Base-by-base conservation (phyloP, 192 early-diverging fungal genomes). In the Podila epigama region DNA sequence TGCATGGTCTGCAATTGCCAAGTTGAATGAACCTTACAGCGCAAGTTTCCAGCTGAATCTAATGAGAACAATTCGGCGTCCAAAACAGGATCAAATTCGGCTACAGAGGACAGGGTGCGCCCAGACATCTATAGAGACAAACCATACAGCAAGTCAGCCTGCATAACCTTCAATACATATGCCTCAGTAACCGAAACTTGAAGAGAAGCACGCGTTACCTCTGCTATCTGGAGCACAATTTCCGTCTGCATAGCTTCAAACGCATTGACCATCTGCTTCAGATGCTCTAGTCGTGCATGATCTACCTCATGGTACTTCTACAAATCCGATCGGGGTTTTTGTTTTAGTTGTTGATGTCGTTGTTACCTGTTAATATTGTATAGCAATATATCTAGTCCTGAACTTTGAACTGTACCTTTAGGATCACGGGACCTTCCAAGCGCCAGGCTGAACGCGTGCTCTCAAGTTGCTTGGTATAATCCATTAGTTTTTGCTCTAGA, bases 231-330 rank as follows among this genome's bases (percentile, higher is more conserved):
- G 40, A 75, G 58, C 32, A 36, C 70, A 20, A 55, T 60, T 51
- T 82, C 81, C 31, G 51, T 69, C 39, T 82, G 81, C 5, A 73
- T 63, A 5, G 75, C 59, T 53, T 82, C 81, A 50, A 82, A 82
- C 20, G 58, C 52, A 12, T 51, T 33, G 0, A 82, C 51, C 7
- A 39, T 63, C 27, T 73, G 69, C 63, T 82, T 79, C 41, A 82
- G 32, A 63, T 82, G 60, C 10, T 68, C 66, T 2, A 66, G 63
- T 35, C 81, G 75, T 6, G 25, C 52, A 37, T 79, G 63, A 65
- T 82, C 81, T 28, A 82, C 42, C 27, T 41, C 31, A 69, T 82
- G 75, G 39, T 62, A 79, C 70, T 70, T 79, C 81, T 82, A 69
- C n/a, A n/a, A n/a, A n/a, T n/a, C n/a, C n/a, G n/a, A n/a, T n/a